phyloP scores from a whole-genome alignment of 345 rosid species.

The Pelargonium nanum region DNA sequence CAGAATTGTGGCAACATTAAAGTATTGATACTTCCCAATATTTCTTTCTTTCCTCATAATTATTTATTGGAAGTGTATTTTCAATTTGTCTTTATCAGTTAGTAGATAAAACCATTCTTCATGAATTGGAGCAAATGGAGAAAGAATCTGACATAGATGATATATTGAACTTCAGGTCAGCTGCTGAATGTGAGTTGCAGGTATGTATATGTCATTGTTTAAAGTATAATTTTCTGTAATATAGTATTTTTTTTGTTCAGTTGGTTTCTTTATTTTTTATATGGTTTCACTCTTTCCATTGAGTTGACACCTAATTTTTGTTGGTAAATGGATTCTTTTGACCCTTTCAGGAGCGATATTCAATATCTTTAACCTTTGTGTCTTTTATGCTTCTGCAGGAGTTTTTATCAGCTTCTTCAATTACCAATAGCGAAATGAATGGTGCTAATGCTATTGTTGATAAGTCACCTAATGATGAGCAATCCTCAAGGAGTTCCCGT shows the following conservation, averaged over 20 bases:
- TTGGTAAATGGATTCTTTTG: background rate
- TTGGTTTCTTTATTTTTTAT: background rate
- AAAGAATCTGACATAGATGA: slow-evolving; percentile 73
- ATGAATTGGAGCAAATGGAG: slow-evolving; percentile 83
- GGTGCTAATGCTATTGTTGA: slow-evolving; percentile 24
- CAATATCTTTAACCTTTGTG: slow-evolving; percentile 1
- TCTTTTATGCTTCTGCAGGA: slow-evolving; percentile 36
- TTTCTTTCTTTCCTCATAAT: background rate
- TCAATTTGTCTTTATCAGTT: slow-evolving; percentile 32
- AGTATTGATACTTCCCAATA: background rate
- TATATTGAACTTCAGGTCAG: slow-evolving; percentile 71
- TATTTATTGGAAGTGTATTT: too few species aligned
- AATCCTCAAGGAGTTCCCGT: slow-evolving; percentile 42
- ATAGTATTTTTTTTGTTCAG: background rate
- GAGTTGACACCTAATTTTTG: background rate
- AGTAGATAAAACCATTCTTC: slow-evolving; percentile 48
- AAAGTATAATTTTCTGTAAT: background rate
- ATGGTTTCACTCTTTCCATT: background rate
- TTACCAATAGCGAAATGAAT: slow-evolving; percentile 20
- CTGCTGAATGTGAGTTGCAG: slow-evolving; percentile 80
- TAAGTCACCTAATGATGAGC: slow-evolving; percentile 51
- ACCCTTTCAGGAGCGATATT: background rate
- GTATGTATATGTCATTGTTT: slow-evolving; percentile 30
- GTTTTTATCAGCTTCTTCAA: slow-evolving; percentile 28
- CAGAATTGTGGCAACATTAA: background rate